Percentiles rank a stretch among this genome's conserved stretches.
phyloP scores from a whole-genome alignment of 129 eudicot species.

The Silybum marianum region DNA sequence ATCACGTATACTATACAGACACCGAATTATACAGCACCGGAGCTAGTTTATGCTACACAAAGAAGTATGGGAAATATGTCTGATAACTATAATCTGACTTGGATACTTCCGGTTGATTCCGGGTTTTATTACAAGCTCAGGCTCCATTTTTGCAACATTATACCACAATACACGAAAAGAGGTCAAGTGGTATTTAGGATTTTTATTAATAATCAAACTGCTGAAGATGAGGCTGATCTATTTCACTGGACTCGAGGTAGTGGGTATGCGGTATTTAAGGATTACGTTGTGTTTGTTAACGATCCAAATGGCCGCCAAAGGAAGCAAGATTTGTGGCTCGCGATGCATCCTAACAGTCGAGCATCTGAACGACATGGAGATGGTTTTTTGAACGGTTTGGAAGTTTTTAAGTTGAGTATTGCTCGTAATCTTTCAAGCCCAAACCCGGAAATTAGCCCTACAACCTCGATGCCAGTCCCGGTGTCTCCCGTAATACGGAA shows the following conservation, averaged over 20 bases:
- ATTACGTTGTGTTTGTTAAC: constrained; percentile 30
- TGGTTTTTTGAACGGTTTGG: constrained; percentile 53
- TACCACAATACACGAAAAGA: constrained; percentile 6
- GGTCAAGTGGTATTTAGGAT: constrained; percentile 36
- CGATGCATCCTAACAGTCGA: constrained; percentile 26
- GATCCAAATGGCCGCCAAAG: constrained; percentile 17
- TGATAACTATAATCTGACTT: constrained; percentile 31
- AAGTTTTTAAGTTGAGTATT: constrained; percentile 49
- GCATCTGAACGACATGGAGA: background rate
- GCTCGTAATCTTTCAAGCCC: constrained; percentile 42
- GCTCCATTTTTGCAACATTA: constrained; percentile 56
- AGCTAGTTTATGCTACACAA: constrained; percentile 41
- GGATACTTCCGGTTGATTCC: constrained; percentile 51
- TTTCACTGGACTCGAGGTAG: constrained; percentile 22
- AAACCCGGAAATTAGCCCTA: constrained; percentile 37
- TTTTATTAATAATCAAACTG: constrained; percentile 48
- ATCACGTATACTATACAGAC: constrained; percentile 27
- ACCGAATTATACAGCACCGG: constrained; percentile 49
- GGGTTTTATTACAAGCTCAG: constrained; percentile 50
- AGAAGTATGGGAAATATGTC: constrained; percentile 37
- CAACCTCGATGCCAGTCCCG: background rate
- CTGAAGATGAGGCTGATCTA: constrained; percentile 33
- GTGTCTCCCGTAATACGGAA: background rate
- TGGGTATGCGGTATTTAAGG: constrained; percentile 38
- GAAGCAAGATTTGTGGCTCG: constrained; percentile 36